Evolutionary conservation across 306 rosid genomes (phyloP).

Genomic region (Dicorynia guianensis): DNA sequence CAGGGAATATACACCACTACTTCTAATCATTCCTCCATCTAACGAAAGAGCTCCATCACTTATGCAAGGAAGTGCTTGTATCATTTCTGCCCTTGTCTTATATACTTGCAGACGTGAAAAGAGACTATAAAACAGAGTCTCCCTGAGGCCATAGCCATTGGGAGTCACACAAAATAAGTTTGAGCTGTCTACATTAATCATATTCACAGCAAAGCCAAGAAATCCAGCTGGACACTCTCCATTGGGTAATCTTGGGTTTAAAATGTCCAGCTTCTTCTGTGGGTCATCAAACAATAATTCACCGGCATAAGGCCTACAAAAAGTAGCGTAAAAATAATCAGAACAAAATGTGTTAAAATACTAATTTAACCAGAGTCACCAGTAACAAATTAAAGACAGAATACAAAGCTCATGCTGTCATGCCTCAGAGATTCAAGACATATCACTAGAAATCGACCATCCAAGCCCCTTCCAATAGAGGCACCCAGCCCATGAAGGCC

Average conservation of each 20-base stretch:
- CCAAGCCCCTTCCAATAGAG: slow-evolving; percentile 75
- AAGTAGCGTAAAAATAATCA: not conserved
- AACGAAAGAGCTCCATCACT: slow-evolving; percentile 89
- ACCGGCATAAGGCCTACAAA: slow-evolving; percentile 75
- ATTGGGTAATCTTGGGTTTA: slow-evolving; percentile 77
- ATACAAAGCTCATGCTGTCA: slow-evolving; percentile 42
- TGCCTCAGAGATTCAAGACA: slow-evolving; percentile 85
- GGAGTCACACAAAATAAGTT: slow-evolving; percentile 68
- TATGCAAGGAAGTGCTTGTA: slow-evolving; percentile 75
- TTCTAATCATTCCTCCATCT: slow-evolving; percentile 85
- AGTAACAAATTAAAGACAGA: slow-evolving; percentile 1
- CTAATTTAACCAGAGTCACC: slow-evolving; percentile 37
- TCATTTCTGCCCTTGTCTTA: slow-evolving; percentile 82
- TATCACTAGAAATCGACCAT: slow-evolving; percentile 72
- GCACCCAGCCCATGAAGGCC: slow-evolving; percentile 83
- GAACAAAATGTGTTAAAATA: slow-evolving; percentile 27
- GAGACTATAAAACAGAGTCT: slow-evolving; percentile 80
- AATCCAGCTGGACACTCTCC: slow-evolving; percentile 83
- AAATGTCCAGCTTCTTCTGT: slow-evolving; percentile 79
- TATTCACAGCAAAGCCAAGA: slow-evolving; percentile 89
- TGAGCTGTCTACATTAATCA: slow-evolving; percentile 62
- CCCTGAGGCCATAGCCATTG: slow-evolving; percentile 79
- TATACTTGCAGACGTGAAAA: slow-evolving; percentile 86
- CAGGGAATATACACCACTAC: slow-evolving; percentile 64
- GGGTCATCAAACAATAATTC: slow-evolving; percentile 63